These are phyloP conservation scores for Gossypium mustelinum DNA, from an alignment of 345 rosid species.

Conservation along the genomic window DNA sequence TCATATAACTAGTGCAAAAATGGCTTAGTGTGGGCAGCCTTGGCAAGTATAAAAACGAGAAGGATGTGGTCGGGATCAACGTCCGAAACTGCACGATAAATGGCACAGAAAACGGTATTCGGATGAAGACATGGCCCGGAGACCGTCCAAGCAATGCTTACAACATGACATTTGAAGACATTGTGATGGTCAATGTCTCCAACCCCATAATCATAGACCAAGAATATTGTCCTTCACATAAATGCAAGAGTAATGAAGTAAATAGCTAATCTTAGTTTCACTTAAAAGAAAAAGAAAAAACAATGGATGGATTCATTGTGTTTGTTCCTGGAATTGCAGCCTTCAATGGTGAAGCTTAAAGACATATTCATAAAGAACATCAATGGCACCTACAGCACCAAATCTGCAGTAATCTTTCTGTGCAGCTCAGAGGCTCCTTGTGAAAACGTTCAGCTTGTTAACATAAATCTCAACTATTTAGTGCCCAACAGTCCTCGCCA, in stretches of 20 bases:
- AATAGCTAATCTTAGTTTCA: background rate
- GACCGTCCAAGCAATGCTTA: conserved; percentile 30
- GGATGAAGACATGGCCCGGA: conserved; percentile 56
- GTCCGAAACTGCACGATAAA: conserved; percentile 40
- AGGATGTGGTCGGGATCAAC: conserved; percentile 34
- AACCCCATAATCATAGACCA: conserved; percentile 58
- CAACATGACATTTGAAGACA: conserved; percentile 29
- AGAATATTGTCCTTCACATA: conserved; percentile 40
- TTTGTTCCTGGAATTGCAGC: conserved; percentile 19
- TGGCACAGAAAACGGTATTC: conserved; percentile 47
- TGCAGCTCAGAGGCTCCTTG: conserved; percentile 51
- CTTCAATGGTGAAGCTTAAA: conserved; percentile 44
- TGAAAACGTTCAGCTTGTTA: conserved; percentile 29
- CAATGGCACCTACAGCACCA: conserved; percentile 43
- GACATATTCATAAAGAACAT: conserved; percentile 42
- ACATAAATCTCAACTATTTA: conserved; percentile 25
- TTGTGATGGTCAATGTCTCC: conserved; percentile 43
- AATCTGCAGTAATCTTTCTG: conserved; percentile 30
- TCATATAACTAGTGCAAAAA: background rate
- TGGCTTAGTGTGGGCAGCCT: conserved; percentile 51
- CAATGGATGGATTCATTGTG: background rate
- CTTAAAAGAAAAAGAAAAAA: no score
- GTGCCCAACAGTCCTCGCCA: background rate
- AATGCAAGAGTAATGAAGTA: conserved; percentile 31
- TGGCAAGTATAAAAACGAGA: conserved; percentile 40